Conservation (phyloP, 2,329 filamentous ascomycete species). For the Beauveria medogensis region DNA sequence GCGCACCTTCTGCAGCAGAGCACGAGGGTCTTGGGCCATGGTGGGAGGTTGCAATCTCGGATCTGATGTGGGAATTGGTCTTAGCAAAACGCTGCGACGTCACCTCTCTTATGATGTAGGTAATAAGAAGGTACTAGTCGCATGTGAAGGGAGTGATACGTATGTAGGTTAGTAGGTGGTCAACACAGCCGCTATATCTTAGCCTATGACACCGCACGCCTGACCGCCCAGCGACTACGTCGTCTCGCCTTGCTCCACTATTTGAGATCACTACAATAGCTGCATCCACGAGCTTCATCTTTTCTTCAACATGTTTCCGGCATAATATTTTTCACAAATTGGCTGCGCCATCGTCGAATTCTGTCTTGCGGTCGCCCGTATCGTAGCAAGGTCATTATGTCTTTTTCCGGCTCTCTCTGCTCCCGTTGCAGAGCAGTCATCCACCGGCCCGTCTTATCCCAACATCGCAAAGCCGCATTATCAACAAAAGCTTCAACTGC, state of each 20-base stretch:
- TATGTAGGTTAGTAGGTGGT: background rate
- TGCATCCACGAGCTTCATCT: background rate
- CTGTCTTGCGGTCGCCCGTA: no score
- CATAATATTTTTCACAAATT: background rate
- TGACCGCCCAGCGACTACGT: slow-evolving; percentile 6
- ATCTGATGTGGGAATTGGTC: background rate
- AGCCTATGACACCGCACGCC: slow-evolving; percentile 8
- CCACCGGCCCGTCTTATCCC: slow-evolving; percentile 15
- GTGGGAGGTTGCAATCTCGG: slow-evolving; percentile 6
- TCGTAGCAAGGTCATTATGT: background rate
- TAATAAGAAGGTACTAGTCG: background rate
- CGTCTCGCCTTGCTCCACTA: slow-evolving; percentile 2
- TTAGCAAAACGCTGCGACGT: background rate
- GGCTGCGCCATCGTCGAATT: background rate
- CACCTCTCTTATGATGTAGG: background rate
- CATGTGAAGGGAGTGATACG: slow-evolving; percentile 8
- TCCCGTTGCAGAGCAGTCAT: slow-evolving; percentile 22
- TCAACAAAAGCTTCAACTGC: slow-evolving; percentile 15
- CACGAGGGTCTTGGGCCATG: slow-evolving; percentile 73
- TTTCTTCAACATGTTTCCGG: background rate
- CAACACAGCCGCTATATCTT: slow-evolving; percentile 1
- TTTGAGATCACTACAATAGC: background rate
- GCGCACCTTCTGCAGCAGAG: slow-evolving; percentile 67
- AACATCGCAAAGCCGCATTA: slow-evolving; percentile 9
- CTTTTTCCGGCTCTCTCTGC: slow-evolving; percentile 17